Percentiles rank a stretch among this genome's conserved stretches.
Conservation (phyloP, 1,284 basidiomycete genomes). For the Boletellus deceptivus region DNA sequence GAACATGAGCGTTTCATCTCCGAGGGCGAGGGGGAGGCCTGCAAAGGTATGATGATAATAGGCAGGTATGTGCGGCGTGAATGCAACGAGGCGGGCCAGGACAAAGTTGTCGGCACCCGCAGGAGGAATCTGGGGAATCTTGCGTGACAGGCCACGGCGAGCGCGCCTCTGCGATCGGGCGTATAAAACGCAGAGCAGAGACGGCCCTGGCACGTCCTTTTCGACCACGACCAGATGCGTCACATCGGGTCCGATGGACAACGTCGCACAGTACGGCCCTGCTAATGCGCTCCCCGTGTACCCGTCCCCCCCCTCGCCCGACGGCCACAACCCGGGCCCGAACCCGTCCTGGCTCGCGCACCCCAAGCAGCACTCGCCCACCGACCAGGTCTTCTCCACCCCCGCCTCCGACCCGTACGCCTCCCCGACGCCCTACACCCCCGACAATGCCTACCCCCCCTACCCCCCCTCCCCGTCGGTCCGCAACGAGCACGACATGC, state of each 20-base stretch:
- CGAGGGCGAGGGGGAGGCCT: slow-evolving; percentile 27
- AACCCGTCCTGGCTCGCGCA: slow-evolving; percentile 29
- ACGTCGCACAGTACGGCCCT: slow-evolving; percentile 35
- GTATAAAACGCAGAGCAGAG: slow-evolving; percentile 31
- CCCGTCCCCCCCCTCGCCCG: slow-evolving; percentile 30
- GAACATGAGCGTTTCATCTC: slow-evolving; percentile 37
- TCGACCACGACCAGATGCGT: slow-evolving; percentile 37
- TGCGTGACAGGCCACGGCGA: neutral
- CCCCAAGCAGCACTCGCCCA: slow-evolving; percentile 24
- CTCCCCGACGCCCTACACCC: slow-evolving; percentile 34
- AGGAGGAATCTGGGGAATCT: slow-evolving; percentile 20
- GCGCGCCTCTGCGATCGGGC: slow-evolving; percentile 18
- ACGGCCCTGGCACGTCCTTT: slow-evolving; percentile 32
- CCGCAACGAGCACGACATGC: slow-evolving; percentile 32
- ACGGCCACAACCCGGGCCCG: slow-evolving; percentile 25
- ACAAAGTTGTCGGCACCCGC: slow-evolving; percentile 26
- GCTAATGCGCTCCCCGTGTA: slow-evolving; percentile 35
- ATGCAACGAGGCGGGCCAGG: slow-evolving; percentile 28
- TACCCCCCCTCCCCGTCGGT: slow-evolving; percentile 8
- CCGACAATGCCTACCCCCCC: slow-evolving; percentile 30
- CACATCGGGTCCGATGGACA: slow-evolving; percentile 39
- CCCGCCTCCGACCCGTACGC: slow-evolving; percentile 37
- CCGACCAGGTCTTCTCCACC: slow-evolving; percentile 36
- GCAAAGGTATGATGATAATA: slow-evolving; percentile 24
- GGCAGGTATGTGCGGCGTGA: slow-evolving; percentile 22